Base-by-base conservation (phyloP, 768 basidiomycete genomes). In the Saitozyma podzolica region DNA sequence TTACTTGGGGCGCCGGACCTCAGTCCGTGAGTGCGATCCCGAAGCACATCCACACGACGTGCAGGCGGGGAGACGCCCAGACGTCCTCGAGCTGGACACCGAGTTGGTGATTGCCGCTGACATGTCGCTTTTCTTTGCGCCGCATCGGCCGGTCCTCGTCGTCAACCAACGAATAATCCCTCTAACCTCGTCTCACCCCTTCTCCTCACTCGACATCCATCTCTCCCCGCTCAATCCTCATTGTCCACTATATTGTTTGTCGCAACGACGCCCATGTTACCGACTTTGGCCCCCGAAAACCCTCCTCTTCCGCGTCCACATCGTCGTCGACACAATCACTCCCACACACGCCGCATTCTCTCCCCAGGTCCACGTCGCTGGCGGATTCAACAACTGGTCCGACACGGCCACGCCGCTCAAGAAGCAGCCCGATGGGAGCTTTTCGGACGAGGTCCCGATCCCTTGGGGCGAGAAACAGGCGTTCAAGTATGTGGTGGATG, bases 401-500 rank as follows among this genome's bases (percentile, higher is more conserved):
- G 74, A 66, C 29, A 39, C 40, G 42, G 69, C 68, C 16, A 71
- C 75, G 39, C 69, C 70, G 0, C 62, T 79, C 9, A n/a, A 73
- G 10, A 73, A 71, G 60, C 68, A 73, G 53, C 41, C 69, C 2
- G 69, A 73, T 54, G 76, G 78, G 4, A 69, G 58, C 42, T 79
- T 75, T 54, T 60, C 62, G 9, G 71, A 63, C 13, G 64, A 68
- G 11, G 65, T 79, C 14, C 59, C 68, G 8, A 20, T 79, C 11
- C 76, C 76, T 45, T 79, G 66, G 66, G 78, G 76, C 16, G 74
- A 76, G 61, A 79, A 74, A 56, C 70, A 77, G 57, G 76, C 78
- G 40, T 79, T 76, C 70, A 79, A 79, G 62, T 79, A 79, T 64
- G 78, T 79, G 20, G 76, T 77, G 9, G 78, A 79, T 66, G 78